Evolutionary conservation across 495 filamentous ascomycete genomes (phyloP), one percentile per base, ranked within the genome.

Genomic region (Trypethelium eluteriae): DNA sequence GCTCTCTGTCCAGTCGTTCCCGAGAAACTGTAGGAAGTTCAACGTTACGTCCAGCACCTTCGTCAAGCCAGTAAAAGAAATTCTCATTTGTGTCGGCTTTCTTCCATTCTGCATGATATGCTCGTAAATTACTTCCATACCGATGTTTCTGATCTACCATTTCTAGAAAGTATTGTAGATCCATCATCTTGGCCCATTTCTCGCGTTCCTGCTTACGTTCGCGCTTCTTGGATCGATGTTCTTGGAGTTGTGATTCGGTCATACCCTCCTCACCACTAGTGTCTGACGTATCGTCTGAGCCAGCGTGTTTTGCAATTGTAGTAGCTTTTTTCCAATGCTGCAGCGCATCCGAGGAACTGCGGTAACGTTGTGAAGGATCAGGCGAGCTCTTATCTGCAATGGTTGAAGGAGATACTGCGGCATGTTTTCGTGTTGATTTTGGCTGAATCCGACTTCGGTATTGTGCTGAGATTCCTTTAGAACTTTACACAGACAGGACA

Each of bases 21-120:
- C 77, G 62, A 18, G 77, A 76, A 38, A 75, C 71, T 2, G 75
- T 76, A 50, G 74, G 76, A 46, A 76, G 69, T 66, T 79, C 77
- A 38, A 76, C 65, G 38, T 74, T 62, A 67, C 64, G 70, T 4
- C 77, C 77, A 25, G 73, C 72, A 2, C 93, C 93, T 62, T 90
- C 78, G 74, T 97, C 93, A n/a, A 96, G 81, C 92, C 93, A 96
- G 76, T 91, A 92, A 75, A 96, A 97, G 81, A 95, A 97, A 72
- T 93, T 96, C 74, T 97, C 86, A 7, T 83, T 83, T 0, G 90
- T 93, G 11, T 88, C 80, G 2, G 83, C 79, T 65, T 82, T 82
- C 74, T 92, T 90, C 93, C 93, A 97, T 65, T 87, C 84, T 46
- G 82, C 81, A 73, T 97, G 93, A 70, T 97, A 97, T 12, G 83